These are phyloP conservation scores for Plasmodium reichenowi DNA, from an alignment of 169 alveolate species.

Conservation along the genomic window DNA sequence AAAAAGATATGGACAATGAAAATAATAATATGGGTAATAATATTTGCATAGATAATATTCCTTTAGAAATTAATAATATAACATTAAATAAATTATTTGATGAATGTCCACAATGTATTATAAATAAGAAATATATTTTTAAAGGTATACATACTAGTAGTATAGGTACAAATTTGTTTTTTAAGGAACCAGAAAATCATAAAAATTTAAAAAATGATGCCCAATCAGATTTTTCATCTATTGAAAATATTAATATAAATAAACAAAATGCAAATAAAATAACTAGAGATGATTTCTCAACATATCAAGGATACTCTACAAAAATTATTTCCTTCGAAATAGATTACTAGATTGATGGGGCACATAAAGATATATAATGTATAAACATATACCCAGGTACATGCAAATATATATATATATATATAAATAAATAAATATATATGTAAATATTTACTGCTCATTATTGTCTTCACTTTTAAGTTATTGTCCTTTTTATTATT, in stretches of 20 bases:
- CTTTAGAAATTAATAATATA: conserved; percentile 49
- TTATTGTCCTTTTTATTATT: too few relatives aligned
- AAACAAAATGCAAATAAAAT: conserved; percentile 37
- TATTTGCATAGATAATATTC: conserved; percentile 34
- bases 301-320: conserved; percentile 52
- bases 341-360: conserved; percentile 21
- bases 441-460: not conserved
- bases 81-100: conserved; percentile 51
- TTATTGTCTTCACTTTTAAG: too few relatives aligned
- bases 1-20: not conserved
- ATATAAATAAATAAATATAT: not conserved
- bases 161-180: conserved; percentile 68
- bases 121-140: conserved; percentile 67
- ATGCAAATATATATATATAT: not conserved
- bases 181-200: conserved; percentile 55
- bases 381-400: not conserved
- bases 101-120: conserved; percentile 56
- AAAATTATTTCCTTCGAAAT: conserved; percentile 69
- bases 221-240: conserved; percentile 7
- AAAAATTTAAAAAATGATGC: conserved; percentile 24
- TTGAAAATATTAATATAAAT: conserved; percentile 14
- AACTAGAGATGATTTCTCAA: conserved; percentile 57
- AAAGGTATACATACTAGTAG: conserved; percentile 72
- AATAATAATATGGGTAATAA: not conserved
- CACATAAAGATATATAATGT: not conserved